Base-by-base conservation (phyloP, 306 rosid species). In the Quercus dentata region DNA sequence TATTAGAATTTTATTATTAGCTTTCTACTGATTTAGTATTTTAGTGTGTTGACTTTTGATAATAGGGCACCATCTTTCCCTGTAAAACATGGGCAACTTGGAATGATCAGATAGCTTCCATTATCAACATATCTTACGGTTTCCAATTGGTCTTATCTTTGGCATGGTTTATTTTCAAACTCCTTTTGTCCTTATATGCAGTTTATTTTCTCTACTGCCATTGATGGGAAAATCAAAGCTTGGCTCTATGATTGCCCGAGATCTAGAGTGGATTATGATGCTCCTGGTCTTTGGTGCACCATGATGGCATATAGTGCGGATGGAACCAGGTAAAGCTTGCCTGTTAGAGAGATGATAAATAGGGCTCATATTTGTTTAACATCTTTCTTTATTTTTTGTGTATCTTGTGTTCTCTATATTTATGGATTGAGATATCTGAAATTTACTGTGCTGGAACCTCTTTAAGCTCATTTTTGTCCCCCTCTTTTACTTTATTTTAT, bases 301-400 rank as follows among this genome's bases (percentile, higher is more conserved):
- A 85, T 81, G 88, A 85, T 85, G 88, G 71, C 85, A 44, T 85
- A 85, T 71, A 85, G 88, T 78, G 88, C 88, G 8, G 88, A 85
- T 71, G 88, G 88, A 78, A 81, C 83, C 44, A 85, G 88, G 88
- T 85, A 70, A 81, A 25, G 59, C 33, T 56, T 73, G 19, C 72
- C 19, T n/a, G 35, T 49, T 19, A 19, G 56, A n/a, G 8, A 71
- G 72, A 46, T n/a, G 51, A 49, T 73, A 4, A 73, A 41, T 7
- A 8, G 5, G 27, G 41, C 30, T 4, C 12, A 5, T 28, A 56
- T 68, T 58, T 41, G 35, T 25, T 11, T 41, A 64, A 25, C 21
- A 7, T n/a, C 56, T 46, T 49, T 61, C 33, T 79, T 12, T 14
- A 15, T 44, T 56, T 21, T 23, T 27, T 61, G 4, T 27, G 35